A percentile compares a stretch with the other conserved stretches of the same genome.
These are phyloP conservation scores for Nadsonia commutata DNA, from an alignment of 1,139 yeast genomes.

Conservation along the genomic window DNA sequence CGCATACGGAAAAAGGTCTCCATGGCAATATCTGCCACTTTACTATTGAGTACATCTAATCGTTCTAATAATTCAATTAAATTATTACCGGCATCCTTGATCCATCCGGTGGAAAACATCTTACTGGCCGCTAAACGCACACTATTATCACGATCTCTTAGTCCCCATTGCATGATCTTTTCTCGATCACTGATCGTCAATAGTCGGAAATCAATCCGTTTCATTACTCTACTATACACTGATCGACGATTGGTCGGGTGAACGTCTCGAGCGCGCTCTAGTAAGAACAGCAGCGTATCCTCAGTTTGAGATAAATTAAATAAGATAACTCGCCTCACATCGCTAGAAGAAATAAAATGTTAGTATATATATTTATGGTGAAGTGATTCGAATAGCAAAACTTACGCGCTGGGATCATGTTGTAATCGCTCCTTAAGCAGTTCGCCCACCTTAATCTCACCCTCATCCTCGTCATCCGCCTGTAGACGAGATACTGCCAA, in stretches of 20 bases:
- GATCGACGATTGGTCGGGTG: slow-evolving; percentile 58
- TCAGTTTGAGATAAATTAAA: slow-evolving; percentile 47
- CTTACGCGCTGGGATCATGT: slow-evolving; percentile 68
- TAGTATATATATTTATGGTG: slow-evolving; percentile 7
- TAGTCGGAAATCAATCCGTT: slow-evolving; percentile 48
- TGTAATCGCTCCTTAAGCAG: slow-evolving; percentile 43
- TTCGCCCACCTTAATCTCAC: slow-evolving; percentile 25
- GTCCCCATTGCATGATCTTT: slow-evolving; percentile 64
- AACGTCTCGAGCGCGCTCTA: slow-evolving; percentile 74
- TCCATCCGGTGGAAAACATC: slow-evolving; percentile 63
- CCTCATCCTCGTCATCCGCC: slow-evolving; percentile 33
- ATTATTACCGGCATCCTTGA: slow-evolving; percentile 52
- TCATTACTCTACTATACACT: slow-evolving; percentile 54
- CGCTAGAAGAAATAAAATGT: too few relatives aligned
- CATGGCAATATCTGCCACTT: slow-evolving; percentile 48
- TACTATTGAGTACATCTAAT: slow-evolving; percentile 51
- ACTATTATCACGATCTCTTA: slow-evolving; percentile 65
- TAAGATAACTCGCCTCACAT: slow-evolving; percentile 76
- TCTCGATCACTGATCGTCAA: slow-evolving; percentile 51
- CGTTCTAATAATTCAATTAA: slow-evolving; percentile 56
- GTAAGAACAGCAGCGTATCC: slow-evolving; percentile 40
- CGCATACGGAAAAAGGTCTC: slow-evolving; percentile 45
- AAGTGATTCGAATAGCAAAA: slow-evolving; percentile 3
- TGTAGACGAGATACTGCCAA: slow-evolving; percentile 72
- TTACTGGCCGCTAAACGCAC: slow-evolving; percentile 62